These are phyloP conservation scores for Xylaria multiplex DNA, from an alignment of 2,329 filamentous ascomycete genomes.

Conservation along the genomic window DNA sequence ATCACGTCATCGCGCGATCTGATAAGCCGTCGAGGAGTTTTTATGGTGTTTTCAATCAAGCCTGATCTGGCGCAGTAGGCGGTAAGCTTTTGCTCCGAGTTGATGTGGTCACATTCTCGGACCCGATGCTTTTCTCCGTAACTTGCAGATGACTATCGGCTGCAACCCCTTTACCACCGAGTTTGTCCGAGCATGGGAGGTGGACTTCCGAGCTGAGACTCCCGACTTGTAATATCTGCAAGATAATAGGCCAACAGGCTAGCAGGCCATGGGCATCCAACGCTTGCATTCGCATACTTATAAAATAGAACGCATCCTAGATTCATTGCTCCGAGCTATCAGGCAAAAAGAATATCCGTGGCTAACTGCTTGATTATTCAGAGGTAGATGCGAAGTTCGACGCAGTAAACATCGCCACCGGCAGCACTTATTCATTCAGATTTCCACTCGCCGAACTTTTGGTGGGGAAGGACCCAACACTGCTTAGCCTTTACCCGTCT, in stretches of 20 bases:
- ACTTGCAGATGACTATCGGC: slow-evolving; percentile 16
- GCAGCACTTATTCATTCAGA: background rate
- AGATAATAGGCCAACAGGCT: background rate
- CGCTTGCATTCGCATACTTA: background rate
- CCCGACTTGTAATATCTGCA: background rate
- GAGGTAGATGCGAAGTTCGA: background rate
- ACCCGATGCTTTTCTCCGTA: slow-evolving; percentile 27
- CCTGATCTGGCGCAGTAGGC: background rate
- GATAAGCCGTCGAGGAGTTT: slow-evolving; percentile 21
- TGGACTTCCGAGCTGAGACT: slow-evolving; percentile 11
- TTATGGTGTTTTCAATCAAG: background rate
- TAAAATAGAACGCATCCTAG: background rate
- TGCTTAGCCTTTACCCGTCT: background rate
- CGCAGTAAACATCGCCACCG: background rate
- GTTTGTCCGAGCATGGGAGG: slow-evolving; percentile 26
- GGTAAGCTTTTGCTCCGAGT: background rate
- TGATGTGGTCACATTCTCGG: slow-evolving; percentile 12
- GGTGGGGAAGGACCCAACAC: background rate
- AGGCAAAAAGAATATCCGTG: background rate
- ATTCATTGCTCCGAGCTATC: background rate
- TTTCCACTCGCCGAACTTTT: background rate
- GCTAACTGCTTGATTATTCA: background rate
- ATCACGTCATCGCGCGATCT: slow-evolving; percentile 28
- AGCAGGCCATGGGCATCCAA: no score
- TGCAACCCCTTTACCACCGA: slow-evolving; percentile 31